These are phyloP conservation scores for Akanthomyces lecanii DNA, from an alignment of 2,329 filamentous ascomycete species.

Conservation along the genomic window DNA sequence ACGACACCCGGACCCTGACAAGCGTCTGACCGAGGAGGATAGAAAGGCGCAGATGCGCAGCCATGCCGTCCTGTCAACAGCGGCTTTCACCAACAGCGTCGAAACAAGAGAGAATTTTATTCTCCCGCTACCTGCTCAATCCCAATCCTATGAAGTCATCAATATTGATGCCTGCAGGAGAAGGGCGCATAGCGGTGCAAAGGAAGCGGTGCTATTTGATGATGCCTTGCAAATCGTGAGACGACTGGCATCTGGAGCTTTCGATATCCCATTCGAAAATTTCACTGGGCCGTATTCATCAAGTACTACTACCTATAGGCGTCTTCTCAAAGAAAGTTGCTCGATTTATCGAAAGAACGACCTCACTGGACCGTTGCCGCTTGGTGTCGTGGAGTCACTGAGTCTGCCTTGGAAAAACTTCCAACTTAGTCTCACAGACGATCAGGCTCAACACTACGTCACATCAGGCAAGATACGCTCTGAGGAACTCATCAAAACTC, in stretches of 20 bases:
- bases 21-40: constrained; percentile 11
- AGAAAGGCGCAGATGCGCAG: constrained; percentile 7
- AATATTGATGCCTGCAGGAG: constrained; percentile 8
- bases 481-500: neutral
- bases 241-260: neutral
- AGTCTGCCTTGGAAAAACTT: constrained; percentile 12
- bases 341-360: constrained; percentile 8
- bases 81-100: constrained; percentile 14
- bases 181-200: neutral
- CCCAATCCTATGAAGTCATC: constrained; percentile 5
- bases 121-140: neutral
- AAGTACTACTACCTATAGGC: neutral
- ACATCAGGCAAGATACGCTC: neutral
- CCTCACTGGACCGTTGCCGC: constrained; percentile 10
- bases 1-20: constrained; percentile 6
- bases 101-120: neutral
- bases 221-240: neutral
- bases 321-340: constrained; percentile 5
- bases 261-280: constrained; percentile 14
- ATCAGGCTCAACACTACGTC: constrained; percentile 4
- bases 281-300: constrained; percentile 11
- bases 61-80: constrained; percentile 11
- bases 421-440: constrained; percentile 5
- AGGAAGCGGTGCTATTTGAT: neutral
- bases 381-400: constrained; percentile 9